Evolutionary conservation across 1,284 basidiomycete species (phyloP).

Genomic region (Cryptococcus amylolentus): DNA sequence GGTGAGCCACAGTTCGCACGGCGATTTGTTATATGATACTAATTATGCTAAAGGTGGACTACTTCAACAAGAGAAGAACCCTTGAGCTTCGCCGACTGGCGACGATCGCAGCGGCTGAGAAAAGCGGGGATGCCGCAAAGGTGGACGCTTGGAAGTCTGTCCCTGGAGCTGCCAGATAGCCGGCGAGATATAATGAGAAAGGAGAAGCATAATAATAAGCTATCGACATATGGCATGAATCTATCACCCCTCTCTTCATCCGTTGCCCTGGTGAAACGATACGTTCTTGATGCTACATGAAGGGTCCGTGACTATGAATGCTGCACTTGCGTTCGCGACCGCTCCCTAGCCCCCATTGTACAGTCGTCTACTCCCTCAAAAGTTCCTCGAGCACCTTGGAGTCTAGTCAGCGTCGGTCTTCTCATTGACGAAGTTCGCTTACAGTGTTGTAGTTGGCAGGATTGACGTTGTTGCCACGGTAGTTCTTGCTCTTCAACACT

Average conservation of each 20-base stretch:
- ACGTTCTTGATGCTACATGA: too few species aligned
- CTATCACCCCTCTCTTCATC: background rate
- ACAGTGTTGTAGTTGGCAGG: conserved; percentile 40
- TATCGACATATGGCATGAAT: background rate
- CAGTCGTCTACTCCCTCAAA: conserved; percentile 27
- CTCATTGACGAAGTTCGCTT: conserved; percentile 25
- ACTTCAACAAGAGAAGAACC: conserved; percentile 52
- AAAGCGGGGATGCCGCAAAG: conserved; percentile 25
- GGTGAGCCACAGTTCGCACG: conserved; percentile 38
- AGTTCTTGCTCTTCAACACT: conserved; percentile 81
- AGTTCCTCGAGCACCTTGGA: conserved; percentile 44
- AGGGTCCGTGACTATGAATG: too few species aligned
- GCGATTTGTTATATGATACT: background rate
- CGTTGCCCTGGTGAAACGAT: too few species aligned
- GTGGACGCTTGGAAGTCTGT: conserved; percentile 23
- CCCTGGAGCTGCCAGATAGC: background rate
- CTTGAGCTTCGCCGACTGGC: conserved; percentile 48
- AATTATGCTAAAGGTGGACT: conserved; percentile 44
- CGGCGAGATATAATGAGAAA: background rate
- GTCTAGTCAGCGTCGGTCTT: background rate
- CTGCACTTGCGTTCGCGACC: too few species aligned
- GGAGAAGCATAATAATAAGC: background rate
- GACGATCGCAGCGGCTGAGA: conserved; percentile 44
- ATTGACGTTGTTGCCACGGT: conserved; percentile 60
- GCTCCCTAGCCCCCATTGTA: background rate